phyloP scores from a whole-genome alignment of 2,329 filamentous ascomycete species.

The Knoxdaviesia capensis region DNA sequence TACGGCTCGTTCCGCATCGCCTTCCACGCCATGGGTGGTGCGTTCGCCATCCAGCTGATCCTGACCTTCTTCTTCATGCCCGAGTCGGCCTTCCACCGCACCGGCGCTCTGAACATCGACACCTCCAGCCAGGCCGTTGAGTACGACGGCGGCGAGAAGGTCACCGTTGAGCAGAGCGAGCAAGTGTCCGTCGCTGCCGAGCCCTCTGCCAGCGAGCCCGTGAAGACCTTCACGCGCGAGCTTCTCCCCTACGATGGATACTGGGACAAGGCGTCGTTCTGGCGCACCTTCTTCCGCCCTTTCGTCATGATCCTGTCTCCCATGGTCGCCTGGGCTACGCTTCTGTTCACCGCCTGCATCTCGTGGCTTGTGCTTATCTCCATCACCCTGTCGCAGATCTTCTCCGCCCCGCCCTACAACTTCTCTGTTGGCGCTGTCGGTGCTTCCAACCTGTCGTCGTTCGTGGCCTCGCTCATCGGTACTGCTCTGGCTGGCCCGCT shows the following conservation, averaged over 20 bases:
- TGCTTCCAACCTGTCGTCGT: conserved; percentile 4
- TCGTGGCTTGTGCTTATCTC: conserved; percentile 12
- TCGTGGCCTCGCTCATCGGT: conserved; percentile 9
- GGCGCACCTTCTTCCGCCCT: conserved; percentile 15
- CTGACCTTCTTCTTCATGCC: conserved; percentile 21
- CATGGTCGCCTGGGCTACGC: conserved; percentile 16
- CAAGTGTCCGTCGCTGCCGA: background rate
- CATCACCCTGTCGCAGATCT: conserved; percentile 15
- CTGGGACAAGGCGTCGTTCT: conserved; percentile 15
- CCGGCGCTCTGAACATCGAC: conserved; percentile 6
- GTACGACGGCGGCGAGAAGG: conserved; percentile 5
- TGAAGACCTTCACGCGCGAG: conserved; percentile 10
- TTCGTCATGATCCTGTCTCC: conserved; percentile 15
- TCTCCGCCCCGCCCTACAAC: conserved; percentile 15
- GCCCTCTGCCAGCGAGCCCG: conserved; percentile 7
- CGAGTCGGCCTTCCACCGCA: conserved; percentile 15
- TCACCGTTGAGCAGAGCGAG: conserved; percentile 6
- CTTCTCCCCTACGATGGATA: conserved; percentile 17
- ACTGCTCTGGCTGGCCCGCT: conserved; percentile 13
- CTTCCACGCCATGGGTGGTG: conserved; percentile 19
- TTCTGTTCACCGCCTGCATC: conserved; percentile 18
- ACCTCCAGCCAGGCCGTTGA: conserved; percentile 5
- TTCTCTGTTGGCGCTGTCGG: conserved; percentile 15
- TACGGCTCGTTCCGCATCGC: conserved; percentile 13
- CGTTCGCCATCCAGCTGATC: conserved; percentile 15